Base-by-base conservation (phyloP, 495 filamentous ascomycete species). In the Lepraria neglecta region DNA sequence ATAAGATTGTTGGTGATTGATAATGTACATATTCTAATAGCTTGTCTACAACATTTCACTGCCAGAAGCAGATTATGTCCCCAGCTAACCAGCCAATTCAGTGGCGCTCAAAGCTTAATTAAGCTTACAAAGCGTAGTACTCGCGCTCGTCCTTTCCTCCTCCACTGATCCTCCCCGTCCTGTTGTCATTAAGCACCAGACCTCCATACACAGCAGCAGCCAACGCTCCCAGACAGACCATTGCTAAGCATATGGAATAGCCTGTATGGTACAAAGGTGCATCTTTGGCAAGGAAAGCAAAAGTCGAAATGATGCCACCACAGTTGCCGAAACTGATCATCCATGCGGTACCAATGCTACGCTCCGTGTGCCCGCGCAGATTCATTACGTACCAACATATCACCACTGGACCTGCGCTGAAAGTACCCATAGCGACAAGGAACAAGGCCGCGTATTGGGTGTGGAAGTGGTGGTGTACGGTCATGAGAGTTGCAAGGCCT, bases 401-500 rank as follows among this genome's bases (percentile, higher is more conserved):
- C 9, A 70, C 65, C 17, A 66, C 65, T 6, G 74, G 65, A 10
- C 65, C 66, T 0, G 71, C 62, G 55, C 64, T 64, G 14, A 73
- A 68, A 27, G 63, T 64, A 14, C 70, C 72, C 62, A 72, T 72
- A 6, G 63, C 54, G 35, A 65, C 54, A 3, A 65, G 40, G 38
- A 44, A 65, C 1, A 67, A 7, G 15, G 40, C 84, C 0, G 68
- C 77, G 62, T 88, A 89, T 68, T 83, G 73, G n/a, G 82, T 64
- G 6, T 73, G 60, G 6, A 72, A 67, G 64, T 83, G 78, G 59
- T 80, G 73, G 60, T 82, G 79, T 28, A 78, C 74, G 52, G 72
- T 76, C 27, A 90, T 64, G 19, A 91, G 73, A 52, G 87, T 80
- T 14, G 67, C 77, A 56, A 88, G 83, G 19, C 85, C 88, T 9